A percentile compares a stretch with the other conserved stretches of the same genome.
Conservation (phyloP, 1,284 basidiomycete species). For the Exobasidium rhododendri region DNA sequence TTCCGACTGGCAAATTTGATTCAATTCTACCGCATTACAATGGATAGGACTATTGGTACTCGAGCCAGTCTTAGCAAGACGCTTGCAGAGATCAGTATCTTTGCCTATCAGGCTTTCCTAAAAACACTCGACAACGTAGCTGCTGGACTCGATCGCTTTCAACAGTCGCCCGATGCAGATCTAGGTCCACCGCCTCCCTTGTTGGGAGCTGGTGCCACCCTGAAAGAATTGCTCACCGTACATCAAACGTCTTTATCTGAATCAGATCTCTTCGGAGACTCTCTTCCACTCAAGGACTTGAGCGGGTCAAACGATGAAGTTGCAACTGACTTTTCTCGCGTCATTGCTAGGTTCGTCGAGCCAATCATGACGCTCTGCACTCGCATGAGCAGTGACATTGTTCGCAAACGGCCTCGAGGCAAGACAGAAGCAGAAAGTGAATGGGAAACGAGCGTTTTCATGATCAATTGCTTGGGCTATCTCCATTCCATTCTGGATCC, state of each 20-base stretch:
- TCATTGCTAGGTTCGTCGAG: constrained; percentile 32
- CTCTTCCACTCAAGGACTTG: not conserved
- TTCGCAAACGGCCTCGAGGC: constrained; percentile 4
- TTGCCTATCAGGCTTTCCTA: constrained; percentile 32
- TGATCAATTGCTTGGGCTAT: constrained; percentile 31
- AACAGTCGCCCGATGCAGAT: constrained; percentile 22
- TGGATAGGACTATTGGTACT: constrained; percentile 83
- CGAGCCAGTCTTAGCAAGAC: constrained; percentile 73
- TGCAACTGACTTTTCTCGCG: constrained; percentile 24
- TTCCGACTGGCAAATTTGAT: constrained; percentile 91
- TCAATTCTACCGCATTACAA: constrained; percentile 87
- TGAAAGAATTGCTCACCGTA: constrained; percentile 40
- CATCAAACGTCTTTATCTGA: constrained; percentile 30
- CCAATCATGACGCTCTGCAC: constrained; percentile 28
- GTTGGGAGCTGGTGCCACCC: constrained; percentile 22
- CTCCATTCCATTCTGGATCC: constrained; percentile 18
- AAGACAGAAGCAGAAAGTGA: constrained; percentile 15
- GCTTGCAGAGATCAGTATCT: constrained; percentile 64
- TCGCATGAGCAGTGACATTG: constrained; percentile 21
- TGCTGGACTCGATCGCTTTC: constrained; percentile 27
- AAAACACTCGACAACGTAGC: constrained; percentile 38
- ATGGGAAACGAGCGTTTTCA: constrained; percentile 32
- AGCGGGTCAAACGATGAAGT: not conserved
- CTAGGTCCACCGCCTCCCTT: constrained; percentile 30
- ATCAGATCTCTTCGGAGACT: not conserved